These are phyloP conservation scores for Thalia dealbata DNA, from an alignment of 176 grass and related monocot genomes.

Conservation along the genomic window DNA sequence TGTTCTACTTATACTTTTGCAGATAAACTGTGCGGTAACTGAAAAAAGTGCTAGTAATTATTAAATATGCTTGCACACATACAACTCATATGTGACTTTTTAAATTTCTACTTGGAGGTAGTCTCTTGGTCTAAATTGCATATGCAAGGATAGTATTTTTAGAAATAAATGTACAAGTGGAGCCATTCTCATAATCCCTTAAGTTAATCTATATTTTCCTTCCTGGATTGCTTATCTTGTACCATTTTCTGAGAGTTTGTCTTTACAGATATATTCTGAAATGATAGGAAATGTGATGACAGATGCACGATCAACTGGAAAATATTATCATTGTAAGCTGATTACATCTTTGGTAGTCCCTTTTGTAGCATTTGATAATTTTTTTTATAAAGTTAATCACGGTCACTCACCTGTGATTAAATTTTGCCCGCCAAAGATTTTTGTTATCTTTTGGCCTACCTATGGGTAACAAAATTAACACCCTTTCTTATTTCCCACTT, in stretches of 20 bases:
- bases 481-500: too few species aligned
- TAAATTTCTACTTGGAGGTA: too few species aligned
- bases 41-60: too few species aligned
- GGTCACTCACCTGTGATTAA: not conserved
- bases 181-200: too few species aligned
- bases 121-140: too few species aligned
- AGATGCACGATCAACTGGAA: conserved; percentile 92
- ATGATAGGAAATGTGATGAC: conserved; percentile 99
- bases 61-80: too few species aligned
- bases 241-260: not conserved
- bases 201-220: not conserved
- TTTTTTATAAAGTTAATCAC: not conserved
- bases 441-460: too few species aligned
- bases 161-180: not conserved
- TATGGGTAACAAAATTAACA: too few species aligned
- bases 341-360: not conserved
- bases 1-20: too few species aligned
- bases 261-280: conserved; percentile 89
- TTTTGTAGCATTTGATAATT: not conserved
- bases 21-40: too few species aligned
- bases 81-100: too few species aligned
- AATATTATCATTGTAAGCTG: conserved; percentile 99
- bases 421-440: not conserved
- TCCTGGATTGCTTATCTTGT: not conserved
- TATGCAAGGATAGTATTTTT: not conserved